Percentiles rank a stretch among this genome's conserved stretches.
Evolutionary conservation across 805 yeast species (phyloP).

Genomic region (Zygosaccharomyces lentus): DNA sequence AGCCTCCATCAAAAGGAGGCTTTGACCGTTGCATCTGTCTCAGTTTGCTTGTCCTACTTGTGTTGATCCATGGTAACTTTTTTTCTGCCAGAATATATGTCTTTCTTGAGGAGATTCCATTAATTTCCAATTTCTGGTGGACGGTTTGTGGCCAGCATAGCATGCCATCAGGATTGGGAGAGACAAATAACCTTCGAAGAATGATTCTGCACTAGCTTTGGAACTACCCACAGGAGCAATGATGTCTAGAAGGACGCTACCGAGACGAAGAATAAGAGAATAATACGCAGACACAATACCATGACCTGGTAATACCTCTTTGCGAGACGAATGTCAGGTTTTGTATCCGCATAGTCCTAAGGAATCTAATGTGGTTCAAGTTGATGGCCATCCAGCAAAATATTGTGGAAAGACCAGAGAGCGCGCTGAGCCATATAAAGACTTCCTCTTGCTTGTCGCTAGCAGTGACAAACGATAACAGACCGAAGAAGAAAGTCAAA

Average conservation of each 20-base stretch:
- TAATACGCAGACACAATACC: slow-evolving; percentile 51
- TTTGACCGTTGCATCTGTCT: slow-evolving; percentile 35
- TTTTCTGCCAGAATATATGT: slow-evolving; percentile 56
- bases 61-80: slow-evolving; percentile 47
- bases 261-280: slow-evolving; percentile 51
- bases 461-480: slow-evolving; percentile 54
- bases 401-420: slow-evolving; percentile 49
- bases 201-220: slow-evolving; percentile 47
- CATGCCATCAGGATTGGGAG: slow-evolving; percentile 59
- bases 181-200: slow-evolving; percentile 65
- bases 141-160: slow-evolving; percentile 56
- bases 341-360: slow-evolving; percentile 51
- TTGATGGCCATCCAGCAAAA: slow-evolving; percentile 55
- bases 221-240: slow-evolving; percentile 54
- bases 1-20: slow-evolving; percentile 44
- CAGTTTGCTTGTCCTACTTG: slow-evolving; percentile 47
- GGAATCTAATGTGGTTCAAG: slow-evolving; percentile 47
- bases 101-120: slow-evolving; percentile 45
- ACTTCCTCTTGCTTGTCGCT: slow-evolving; percentile 43
- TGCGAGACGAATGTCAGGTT: slow-evolving; percentile 60
- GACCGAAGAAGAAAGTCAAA: slow-evolving; percentile 49
- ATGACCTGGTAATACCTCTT: slow-evolving; percentile 60
- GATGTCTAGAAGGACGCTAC: slow-evolving; percentile 78
- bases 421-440: slow-evolving; percentile 52
- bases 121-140: slow-evolving; percentile 37